These are phyloP conservation scores for Biancaea sappan DNA, from an alignment of 306 rosid species.

Conservation along the genomic window DNA sequence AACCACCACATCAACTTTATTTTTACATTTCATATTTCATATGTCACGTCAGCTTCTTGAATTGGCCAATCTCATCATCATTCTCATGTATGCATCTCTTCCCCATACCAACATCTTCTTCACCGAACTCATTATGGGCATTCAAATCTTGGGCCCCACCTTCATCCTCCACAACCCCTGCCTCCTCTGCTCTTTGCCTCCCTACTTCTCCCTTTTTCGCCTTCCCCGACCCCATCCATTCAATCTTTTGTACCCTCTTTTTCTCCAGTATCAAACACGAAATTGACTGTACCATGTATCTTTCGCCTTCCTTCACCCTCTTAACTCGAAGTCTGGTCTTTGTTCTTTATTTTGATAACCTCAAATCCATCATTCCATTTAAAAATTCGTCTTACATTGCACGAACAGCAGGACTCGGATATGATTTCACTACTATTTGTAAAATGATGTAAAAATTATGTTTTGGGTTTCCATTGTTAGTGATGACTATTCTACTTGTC, in stretches of 20 bases:
- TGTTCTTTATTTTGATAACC: background rate
- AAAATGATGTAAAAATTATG: background rate
- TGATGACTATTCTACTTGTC: background rate
- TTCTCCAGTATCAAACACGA: background rate
- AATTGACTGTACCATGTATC: no score
- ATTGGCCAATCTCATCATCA: background rate
- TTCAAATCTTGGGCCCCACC: background rate
- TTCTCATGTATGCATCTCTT: background rate
- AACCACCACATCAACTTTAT: no score
- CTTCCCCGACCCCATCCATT: background rate
- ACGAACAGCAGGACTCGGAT: conserved; percentile 1
- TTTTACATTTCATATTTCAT: no score
- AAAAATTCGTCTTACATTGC: background rate
- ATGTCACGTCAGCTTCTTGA: no score
- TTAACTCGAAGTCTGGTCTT: background rate
- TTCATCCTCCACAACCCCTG: background rate
- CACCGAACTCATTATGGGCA: background rate
- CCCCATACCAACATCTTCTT: background rate
- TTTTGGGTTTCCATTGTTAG: background rate
- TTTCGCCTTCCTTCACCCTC: no score
- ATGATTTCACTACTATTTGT: background rate
- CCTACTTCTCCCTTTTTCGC: background rate
- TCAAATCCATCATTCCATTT: conserved; percentile 1
- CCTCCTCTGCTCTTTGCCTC: background rate
- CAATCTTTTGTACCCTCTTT: background rate